Base-by-base conservation (phyloP, 352 stramenopile genomes). In the Phytophthora capsici region DNA sequence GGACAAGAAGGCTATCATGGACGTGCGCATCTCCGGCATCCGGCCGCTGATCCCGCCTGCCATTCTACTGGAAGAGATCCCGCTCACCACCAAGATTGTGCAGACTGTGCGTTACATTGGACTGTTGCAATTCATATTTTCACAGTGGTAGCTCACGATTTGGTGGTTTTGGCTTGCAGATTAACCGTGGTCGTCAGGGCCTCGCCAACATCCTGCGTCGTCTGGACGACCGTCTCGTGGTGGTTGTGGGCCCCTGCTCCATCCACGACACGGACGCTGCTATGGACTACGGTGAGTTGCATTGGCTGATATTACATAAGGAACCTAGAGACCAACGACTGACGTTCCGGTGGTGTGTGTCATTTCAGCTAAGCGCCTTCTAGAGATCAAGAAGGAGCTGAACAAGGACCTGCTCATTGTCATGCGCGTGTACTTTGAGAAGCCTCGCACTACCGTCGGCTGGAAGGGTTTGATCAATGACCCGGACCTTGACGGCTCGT, bases 391-490 rank as follows among this genome's bases (percentile, higher is more conserved):
- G 60, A 84, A 93, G 52, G 77, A 90, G 66, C 63, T 97, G 25
- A 80, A 80, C 41, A 81, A 93, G 53, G 89, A 97, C 63, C 63
- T 97, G 55, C 66, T 96, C 30, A 93, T 97, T 56, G 69, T 97
- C 66, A 97, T 97, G 89, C 88, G 89, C 47, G 86, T 95, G 62
- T 97, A 97, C 80, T 97, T 97, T 63, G 89, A 97, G 62, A 97
- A 97, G 70, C 89, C 89, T 22, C 84, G 89, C 41, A 97, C 89
- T 32, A 97, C 89, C 7, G 84, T 97, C 2, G 89, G 89, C 44
- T 97, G 89, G 89, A 97, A 97, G 61, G 89, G 89, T 7, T 63
- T 97, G 65, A 97, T 97, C 75, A 97, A 97, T 67, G 88, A 97
- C 69, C 89, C 89, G 47, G 86, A 97, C 63, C 84, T 97, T 37